Evolutionary conservation across 164 flowering plant genomes (phyloP).

Genomic region (Vitis rotundifolia): DNA sequence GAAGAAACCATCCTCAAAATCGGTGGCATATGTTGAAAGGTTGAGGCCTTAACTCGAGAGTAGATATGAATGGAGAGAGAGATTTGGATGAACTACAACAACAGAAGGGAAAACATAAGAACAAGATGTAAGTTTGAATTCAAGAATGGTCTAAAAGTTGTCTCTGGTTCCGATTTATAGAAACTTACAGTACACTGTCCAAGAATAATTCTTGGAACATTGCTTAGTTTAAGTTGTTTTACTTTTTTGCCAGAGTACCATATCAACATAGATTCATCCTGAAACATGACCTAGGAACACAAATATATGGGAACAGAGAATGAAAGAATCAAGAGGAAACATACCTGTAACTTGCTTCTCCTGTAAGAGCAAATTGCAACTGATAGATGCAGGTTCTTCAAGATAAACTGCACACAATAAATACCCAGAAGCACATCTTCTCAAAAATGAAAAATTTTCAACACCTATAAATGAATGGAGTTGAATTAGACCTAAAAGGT

Average conservation of each 20-base stretch:
- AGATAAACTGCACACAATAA: too few relatives aligned
- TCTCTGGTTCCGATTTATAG: neutral
- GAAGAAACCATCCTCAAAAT: conserved; percentile 76
- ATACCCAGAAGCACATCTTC: too few relatives aligned
- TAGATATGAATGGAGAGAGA: conserved; percentile 79
- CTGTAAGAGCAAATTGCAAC: too few relatives aligned
- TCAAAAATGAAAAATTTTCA: too few relatives aligned
- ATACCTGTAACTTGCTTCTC: too few relatives aligned
- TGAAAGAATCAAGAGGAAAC: too few relatives aligned
- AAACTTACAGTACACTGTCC: too few relatives aligned
- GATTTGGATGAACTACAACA: neutral
- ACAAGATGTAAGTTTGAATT: neutral
- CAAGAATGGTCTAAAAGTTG: neutral
- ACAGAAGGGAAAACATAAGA: conserved; percentile 2
- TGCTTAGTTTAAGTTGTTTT: conserved; percentile 73
- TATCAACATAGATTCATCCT: conserved; percentile 80
- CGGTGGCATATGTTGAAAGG: conserved; percentile 88
- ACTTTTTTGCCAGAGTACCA: conserved; percentile 91
- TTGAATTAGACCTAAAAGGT: neutral
- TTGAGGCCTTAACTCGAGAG: conserved; percentile 88
- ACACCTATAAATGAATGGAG: too few relatives aligned
- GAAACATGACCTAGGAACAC: conserved; percentile 18
- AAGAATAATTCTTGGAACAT: conserved; percentile 76
- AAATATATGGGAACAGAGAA: neutral
- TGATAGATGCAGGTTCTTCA: too few relatives aligned